These are phyloP conservation scores for Pinus tabuliformis DNA, from an alignment of 75 land plant species.

Conservation along the genomic window DNA sequence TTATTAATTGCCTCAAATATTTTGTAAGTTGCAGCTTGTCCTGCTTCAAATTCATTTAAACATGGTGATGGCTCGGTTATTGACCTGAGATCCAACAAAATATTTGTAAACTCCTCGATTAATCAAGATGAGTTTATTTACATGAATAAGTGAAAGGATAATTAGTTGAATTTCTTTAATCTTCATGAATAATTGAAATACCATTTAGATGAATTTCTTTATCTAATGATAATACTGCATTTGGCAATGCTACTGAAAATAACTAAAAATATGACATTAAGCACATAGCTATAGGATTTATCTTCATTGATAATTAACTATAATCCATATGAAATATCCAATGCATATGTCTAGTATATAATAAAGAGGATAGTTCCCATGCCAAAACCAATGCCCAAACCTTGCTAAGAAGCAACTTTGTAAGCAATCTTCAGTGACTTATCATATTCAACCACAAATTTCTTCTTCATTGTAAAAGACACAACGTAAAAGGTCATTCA, in stretches of 20 bases:
- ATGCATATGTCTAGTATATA: constrained; percentile 56
- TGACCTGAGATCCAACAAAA: no score
- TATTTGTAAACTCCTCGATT: not conserved
- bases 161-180: not conserved
- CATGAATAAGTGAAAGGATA: not conserved
- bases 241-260: constrained; percentile 82
- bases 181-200: not conserved
- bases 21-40: constrained; percentile 24
- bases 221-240: constrained; percentile 2
- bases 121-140: not conserved
- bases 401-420: constrained; percentile 53
- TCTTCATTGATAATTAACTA: constrained; percentile 55
- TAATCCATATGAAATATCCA: constrained; percentile 83
- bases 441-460: constrained; percentile 57
- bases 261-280: constrained; percentile 74
- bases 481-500: constrained; percentile 41
- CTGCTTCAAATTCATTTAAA: no score
- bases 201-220: not conserved
- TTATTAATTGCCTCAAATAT: constrained; percentile 40
- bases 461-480: constrained; percentile 85
- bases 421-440: constrained; percentile 60
- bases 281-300: constrained; percentile 64
- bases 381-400: constrained; percentile 63
- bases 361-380: constrained; percentile 54
- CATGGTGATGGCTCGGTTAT: no score